Evolutionary conservation across 2,329 filamentous ascomycete species (phyloP), one percentile per base, ranked within the genome.

Genomic region (Plenodomus lindquistii): DNA sequence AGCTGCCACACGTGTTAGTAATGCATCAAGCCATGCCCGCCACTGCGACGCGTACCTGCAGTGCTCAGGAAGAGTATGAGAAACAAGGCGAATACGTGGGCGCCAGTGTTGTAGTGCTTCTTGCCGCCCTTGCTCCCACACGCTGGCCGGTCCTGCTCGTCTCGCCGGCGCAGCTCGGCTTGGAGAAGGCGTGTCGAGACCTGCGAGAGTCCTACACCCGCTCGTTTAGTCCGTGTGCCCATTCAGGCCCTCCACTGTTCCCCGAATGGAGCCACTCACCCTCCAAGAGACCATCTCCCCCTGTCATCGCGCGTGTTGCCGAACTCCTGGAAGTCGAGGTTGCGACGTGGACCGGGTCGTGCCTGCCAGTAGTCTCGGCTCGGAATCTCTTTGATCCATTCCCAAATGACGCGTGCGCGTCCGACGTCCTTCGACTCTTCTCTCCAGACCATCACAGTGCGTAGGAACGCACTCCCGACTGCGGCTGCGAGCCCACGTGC

Each of bases 31-130:
- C 22, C 34, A 3, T 15, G 19, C 34, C 24, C n/a, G 13, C 34
- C 17, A 22, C 16, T 20, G 15, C 19, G n/a, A 17, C 29, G 62
- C 72, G 37, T 59, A 78, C 80, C 78, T 50, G 77, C 67, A 41
- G 79, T 82, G 53, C 80, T 83, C 60, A 84, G 69, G 9, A 71
- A 64, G 44, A 85, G 73, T 50, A 85, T 83, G 41, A 84, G 71
- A 44, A 83, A 66, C 52, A 85, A 69, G n/a, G 82, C 82, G 58
- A 78, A 75, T 46, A 85, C 79, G 66, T 85, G 82, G 34, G 81
- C 67, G 3, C 76, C 70, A 18, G 80, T 79, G 63, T 84, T 82
- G 63, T 85, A 85, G 50, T 67, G 62, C 17, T 76, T 78, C 44
- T 69, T 73, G 13, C 52, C 63, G 19, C 70, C 67, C 37, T 74